Evolutionary conservation across 1,139 yeast species (phyloP).

Genomic region (Lodderomyces oxycetoniae): DNA sequence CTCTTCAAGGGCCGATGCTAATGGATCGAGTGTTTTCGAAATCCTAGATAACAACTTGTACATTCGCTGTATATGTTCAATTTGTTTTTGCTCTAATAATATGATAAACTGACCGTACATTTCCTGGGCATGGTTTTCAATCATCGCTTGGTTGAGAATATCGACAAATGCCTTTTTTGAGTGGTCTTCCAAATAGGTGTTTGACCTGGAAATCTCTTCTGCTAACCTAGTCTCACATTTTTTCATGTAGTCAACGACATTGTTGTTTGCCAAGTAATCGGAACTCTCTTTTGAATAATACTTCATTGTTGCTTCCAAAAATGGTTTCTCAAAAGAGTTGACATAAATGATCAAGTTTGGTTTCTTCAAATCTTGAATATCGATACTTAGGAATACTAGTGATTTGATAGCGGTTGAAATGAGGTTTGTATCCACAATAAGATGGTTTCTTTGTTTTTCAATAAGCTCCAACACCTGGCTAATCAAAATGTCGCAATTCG

Average conservation of each 20-base stretch:
- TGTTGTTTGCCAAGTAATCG: conserved; percentile 62
- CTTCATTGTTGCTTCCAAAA: conserved; percentile 65
- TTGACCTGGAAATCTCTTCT: conserved; percentile 78
- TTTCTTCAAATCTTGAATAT: conserved; percentile 77
- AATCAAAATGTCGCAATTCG: conserved; percentile 56
- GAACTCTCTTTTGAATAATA: conserved; percentile 72
- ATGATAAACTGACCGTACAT: conserved; percentile 74
- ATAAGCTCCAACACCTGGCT: conserved; percentile 72
- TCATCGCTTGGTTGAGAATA: conserved; percentile 69
- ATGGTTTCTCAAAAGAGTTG: conserved; percentile 71
- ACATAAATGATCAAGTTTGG: conserved; percentile 79
- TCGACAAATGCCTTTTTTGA: conserved; percentile 75
- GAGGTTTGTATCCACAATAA: conserved; percentile 62
- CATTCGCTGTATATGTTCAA: conserved; percentile 74
- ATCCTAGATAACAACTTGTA: conserved; percentile 72
- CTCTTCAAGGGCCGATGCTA: conserved; percentile 67
- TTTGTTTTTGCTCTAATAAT: conserved; percentile 72
- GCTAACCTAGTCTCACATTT: conserved; percentile 78
- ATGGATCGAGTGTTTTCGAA: conserved; percentile 68
- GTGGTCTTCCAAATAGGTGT: conserved; percentile 79
- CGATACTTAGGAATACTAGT: conserved; percentile 72
- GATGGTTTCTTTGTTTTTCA: conserved; percentile 74
- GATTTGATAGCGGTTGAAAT: conserved; percentile 79
- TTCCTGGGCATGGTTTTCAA: conserved; percentile 70
- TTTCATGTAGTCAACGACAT: conserved; percentile 86